These are phyloP conservation scores for Salix caprea DNA, from an alignment of 345 rosid genomes.

Conservation along the genomic window DNA sequence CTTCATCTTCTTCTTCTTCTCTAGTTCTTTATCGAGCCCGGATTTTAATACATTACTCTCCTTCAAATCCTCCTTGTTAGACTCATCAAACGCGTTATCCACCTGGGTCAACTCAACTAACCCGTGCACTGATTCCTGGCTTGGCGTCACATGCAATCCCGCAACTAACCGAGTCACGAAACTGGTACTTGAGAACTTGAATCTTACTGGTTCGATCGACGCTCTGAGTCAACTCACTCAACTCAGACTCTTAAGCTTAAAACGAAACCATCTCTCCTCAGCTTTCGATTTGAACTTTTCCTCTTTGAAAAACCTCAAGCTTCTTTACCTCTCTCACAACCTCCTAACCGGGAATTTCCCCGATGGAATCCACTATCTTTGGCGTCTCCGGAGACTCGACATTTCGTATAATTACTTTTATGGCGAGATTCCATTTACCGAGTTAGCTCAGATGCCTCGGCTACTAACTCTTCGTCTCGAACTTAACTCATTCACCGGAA, in stretches of 20 bases:
- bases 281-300: slow-evolving; percentile 19
- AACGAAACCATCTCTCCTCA: slow-evolving; percentile 29
- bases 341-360: slow-evolving; percentile 31
- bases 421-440: slow-evolving; percentile 31
- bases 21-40: slow-evolving; percentile 4
- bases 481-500: slow-evolving; percentile 31
- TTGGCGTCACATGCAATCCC: slow-evolving; percentile 38
- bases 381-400: slow-evolving; percentile 37
- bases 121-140: slow-evolving; percentile 34
- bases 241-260: slow-evolving; percentile 42
- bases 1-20: neutral
- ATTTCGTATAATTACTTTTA: slow-evolving; percentile 34
- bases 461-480: slow-evolving; percentile 40
- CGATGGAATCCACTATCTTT: slow-evolving; percentile 18
- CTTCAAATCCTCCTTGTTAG: slow-evolving; percentile 4
- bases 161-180: slow-evolving; percentile 28
- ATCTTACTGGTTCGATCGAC: slow-evolving; percentile 24
- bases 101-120: slow-evolving; percentile 28
- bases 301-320: slow-evolving; percentile 28
- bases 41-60: neutral
- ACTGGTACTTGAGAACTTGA: slow-evolving; percentile 34
- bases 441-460: slow-evolving; percentile 21
- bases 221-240: slow-evolving; percentile 23
- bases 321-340: slow-evolving; percentile 41
- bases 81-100: slow-evolving; percentile 15